A percentile compares a stretch with the other conserved stretches of the same genome.
phyloP scores from a whole-genome alignment of 2,329 filamentous ascomycete species.

The Fonsecaea erecta region DNA sequence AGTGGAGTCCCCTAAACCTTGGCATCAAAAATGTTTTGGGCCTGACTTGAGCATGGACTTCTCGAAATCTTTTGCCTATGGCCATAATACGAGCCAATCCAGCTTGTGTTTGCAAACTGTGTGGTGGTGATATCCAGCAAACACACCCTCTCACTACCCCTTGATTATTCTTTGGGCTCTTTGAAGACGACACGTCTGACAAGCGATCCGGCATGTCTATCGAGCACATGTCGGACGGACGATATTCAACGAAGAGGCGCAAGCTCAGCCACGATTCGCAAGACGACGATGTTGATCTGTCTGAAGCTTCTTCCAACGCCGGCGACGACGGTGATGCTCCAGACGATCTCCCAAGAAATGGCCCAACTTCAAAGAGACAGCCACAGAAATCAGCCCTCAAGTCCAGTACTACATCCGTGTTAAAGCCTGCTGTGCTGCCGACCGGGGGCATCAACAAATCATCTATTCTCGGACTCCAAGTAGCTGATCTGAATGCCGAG shows the following conservation, averaged over 20 bases:
- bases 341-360: neutral
- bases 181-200: neutral
- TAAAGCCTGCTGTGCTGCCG: constrained; percentile 16
- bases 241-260: constrained; percentile 40
- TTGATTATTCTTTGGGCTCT: neutral
- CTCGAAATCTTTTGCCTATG: neutral
- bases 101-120: neutral
- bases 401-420: neutral
- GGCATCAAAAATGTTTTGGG: constrained; percentile 18
- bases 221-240: neutral
- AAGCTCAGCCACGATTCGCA: constrained; percentile 37
- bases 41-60: neutral
- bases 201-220: constrained; percentile 10
- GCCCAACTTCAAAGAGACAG: neutral
- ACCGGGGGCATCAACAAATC: constrained; percentile 30
- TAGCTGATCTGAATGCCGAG: constrained; percentile 65
- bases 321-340: neutral
- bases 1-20: neutral
- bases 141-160: neutral
- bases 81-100: neutral
- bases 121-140: neutral
- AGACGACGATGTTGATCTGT: neutral
- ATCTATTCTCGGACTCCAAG: constrained; percentile 52
- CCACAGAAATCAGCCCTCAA: neutral
- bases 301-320: neutral